A percentile compares a stretch with the other conserved stretches of the same genome.
Conservation (phyloP, 140 eudicot species). For the Ambrosia hybrid region DNA sequence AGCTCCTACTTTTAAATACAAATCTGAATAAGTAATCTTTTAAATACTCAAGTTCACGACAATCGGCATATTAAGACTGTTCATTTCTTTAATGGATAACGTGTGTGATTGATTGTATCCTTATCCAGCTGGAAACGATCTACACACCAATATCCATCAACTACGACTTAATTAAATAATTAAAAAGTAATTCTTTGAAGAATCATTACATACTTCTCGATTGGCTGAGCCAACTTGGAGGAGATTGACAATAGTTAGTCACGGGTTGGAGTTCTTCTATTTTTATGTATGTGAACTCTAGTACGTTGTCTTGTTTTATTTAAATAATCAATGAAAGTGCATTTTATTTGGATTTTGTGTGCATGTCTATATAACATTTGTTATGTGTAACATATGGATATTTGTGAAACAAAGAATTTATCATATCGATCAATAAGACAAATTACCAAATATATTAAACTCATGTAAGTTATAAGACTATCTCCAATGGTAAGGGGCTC, state of each 20-base stretch:
- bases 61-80: neutral
- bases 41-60: neutral
- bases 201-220: slow-evolving; percentile 1
- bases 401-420: neutral
- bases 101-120: slow-evolving; percentile 9
- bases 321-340: slow-evolving; percentile 3
- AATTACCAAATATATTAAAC: neutral
- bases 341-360: slow-evolving; percentile 3
- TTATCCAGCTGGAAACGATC: slow-evolving; percentile 3
- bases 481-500: too few relatives aligned
- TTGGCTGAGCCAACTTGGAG: slow-evolving; percentile 23
- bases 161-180: neutral
- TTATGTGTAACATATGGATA: neutral
- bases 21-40: neutral
- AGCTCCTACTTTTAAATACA: too few relatives aligned
- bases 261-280: slow-evolving; percentile 20
- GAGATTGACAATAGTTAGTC: slow-evolving; percentile 17
- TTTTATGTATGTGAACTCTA: slow-evolving; percentile 7
- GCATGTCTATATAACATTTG: neutral
- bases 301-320: neutral
- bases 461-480: neutral
- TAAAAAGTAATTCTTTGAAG: neutral
- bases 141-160: neutral
- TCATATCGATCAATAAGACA: neutral
- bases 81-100: slow-evolving; percentile 5